Percentiles rank a stretch among this genome's conserved stretches.
phyloP scores from a whole-genome alignment of 306 rosid species.

The Pterocarpus macrocarpus region DNA sequence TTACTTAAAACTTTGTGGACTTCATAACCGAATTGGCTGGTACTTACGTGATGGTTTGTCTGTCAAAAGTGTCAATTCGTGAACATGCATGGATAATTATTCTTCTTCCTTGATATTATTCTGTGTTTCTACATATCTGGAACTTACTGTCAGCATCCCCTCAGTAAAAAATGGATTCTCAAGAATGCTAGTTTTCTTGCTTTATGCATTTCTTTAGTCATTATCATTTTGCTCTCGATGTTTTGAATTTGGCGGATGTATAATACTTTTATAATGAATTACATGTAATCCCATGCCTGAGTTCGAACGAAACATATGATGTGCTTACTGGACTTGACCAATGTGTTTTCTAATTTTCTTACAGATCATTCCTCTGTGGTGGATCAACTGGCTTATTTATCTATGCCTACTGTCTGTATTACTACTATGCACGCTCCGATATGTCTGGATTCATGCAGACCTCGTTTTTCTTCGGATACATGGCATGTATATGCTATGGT shows the following conservation, averaged over 20 bases:
- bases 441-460: constrained; percentile 67
- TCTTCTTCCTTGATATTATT: constrained; percentile 29
- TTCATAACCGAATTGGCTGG: constrained; percentile 30
- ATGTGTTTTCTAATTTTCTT: constrained; percentile 27
- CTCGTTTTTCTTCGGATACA: constrained; percentile 64
- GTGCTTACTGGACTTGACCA: constrained; percentile 29
- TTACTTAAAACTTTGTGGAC: constrained; percentile 10
- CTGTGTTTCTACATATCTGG: constrained; percentile 13
- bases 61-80: background rate
- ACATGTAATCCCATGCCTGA: background rate
- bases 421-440: constrained; percentile 60
- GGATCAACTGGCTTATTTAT: constrained; percentile 65
- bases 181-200: constrained; percentile 28
- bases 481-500: constrained; percentile 66
- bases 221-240: constrained; percentile 5
- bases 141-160: background rate
- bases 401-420: constrained; percentile 63
- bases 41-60: background rate
- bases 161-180: background rate
- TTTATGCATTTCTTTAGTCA: constrained; percentile 18
- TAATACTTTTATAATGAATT: constrained; percentile 4
- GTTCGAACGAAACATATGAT: background rate
- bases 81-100: constrained; percentile 13
- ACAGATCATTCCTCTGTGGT: constrained; percentile 64
- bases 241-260: constrained; percentile 4